Evolutionary conservation across 2,329 filamentous ascomycete genomes (phyloP), one percentile per base, ranked within the genome.

Genomic region (Fusarium haematococcum): DNA sequence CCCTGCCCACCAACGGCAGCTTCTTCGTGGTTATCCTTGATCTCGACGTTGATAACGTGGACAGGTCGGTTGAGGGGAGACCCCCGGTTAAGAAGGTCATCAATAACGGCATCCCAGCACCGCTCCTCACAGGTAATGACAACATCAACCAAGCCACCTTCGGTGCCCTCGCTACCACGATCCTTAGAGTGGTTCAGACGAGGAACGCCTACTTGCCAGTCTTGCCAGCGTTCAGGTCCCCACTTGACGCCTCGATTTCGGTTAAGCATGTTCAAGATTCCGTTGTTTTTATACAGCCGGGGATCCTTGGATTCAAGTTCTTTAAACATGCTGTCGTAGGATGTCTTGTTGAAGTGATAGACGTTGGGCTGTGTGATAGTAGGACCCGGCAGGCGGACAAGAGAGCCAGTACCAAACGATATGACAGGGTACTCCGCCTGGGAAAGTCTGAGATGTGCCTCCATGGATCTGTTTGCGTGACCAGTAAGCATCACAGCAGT

Each of bases 1-100:
- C 94, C 97, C 76, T 93, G 91, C 2, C 97, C 97, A 11, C 97
- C 97, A 3, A 98, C 90, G 25, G 96, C 88, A 0, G 97, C 97
- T 83, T 99, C 97, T 82, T 99, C 96, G 80, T 98, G 97, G 80
- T 98, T 99, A 84, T 99, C 97, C 83, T 94, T 96, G 80, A 99
- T 99, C 81, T 99, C 97, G 64, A 99, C 93, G 79, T 99, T 99
- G 87, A 99, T 97, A 66, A 99, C 94, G 81, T 99, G 97, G 1
- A 99, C 97, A 0, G 97, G 95, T 3, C 95, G 88, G 82, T 99
- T 99, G 67, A 99, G 87, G 5, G 94, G 93, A 0, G 93, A 91
- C 9, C 96, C 97, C 71, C 97, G 91, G 78, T 91, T 94, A 71
- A 98, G 90, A 62, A 99, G 87, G 81, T 99, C 96, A 79, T 99